These are phyloP conservation scores for Ehretia macrophylla DNA, from an alignment of 257 asterid species.

Conservation along the genomic window DNA sequence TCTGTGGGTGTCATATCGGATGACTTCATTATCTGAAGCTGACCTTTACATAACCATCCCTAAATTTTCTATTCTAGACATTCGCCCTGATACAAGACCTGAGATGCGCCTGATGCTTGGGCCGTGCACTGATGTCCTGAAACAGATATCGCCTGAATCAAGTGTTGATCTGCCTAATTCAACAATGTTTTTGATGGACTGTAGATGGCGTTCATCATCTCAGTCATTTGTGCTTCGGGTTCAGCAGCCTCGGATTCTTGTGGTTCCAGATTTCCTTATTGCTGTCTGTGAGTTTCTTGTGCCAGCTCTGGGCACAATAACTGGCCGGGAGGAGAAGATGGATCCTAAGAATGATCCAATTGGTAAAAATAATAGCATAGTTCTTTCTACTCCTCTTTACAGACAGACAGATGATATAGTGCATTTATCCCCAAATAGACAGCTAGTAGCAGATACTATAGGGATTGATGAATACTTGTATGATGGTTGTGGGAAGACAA, in stretches of 20 bases:
- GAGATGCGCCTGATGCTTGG: conserved; percentile 99
- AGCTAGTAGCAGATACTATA: conserved; percentile 75
- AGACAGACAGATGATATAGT: conserved; percentile 74
- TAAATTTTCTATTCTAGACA: conserved; percentile 78
- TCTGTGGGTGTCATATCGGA: conserved; percentile 95
- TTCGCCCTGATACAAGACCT: conserved; percentile 85
- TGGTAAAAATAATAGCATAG: conserved; percentile 54
- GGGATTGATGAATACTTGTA: conserved; percentile 81
- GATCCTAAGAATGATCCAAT: conserved; percentile 91
- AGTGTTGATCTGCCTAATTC: conserved; percentile 59
- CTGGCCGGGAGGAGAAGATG: conserved; percentile 97
- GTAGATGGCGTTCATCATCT: conserved; percentile 90
- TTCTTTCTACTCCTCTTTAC: conserved; percentile 55
- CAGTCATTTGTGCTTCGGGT: conserved; percentile 86
- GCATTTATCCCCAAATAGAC: conserved; percentile 70
- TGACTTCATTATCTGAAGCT: conserved; percentile 93
- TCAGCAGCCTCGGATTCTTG: conserved; percentile 97
- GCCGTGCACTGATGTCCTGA: conserved; percentile 69
- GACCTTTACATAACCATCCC: conserved; percentile 90
- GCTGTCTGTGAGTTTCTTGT: conserved; percentile 91
- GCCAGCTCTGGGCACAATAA: conserved; percentile 87
- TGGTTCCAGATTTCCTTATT: conserved; percentile 91
- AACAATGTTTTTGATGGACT: conserved; percentile 97
- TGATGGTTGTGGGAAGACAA: conserved; percentile 93
- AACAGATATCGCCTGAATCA: conserved; percentile 56